These are phyloP conservation scores for Hypoxylon sp. DNA, from an alignment of 2,329 filamentous ascomycete species.

Conservation along the genomic window DNA sequence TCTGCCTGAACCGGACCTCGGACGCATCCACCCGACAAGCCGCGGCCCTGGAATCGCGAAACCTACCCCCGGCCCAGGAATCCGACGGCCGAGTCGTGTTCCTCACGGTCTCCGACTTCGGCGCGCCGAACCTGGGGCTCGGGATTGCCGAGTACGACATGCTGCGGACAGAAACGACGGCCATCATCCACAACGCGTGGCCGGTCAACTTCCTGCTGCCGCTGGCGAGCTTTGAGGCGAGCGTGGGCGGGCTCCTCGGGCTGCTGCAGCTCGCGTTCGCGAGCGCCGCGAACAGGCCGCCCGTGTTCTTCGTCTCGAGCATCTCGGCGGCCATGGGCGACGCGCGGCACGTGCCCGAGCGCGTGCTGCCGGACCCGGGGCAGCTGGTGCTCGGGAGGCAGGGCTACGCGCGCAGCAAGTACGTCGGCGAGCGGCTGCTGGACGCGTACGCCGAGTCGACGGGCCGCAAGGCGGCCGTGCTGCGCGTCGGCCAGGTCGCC, in stretches of 20 bases:
- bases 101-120: slow-evolving; percentile 30
- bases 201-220: slow-evolving; percentile 42
- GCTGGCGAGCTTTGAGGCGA: slow-evolving; percentile 37
- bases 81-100: slow-evolving; percentile 33
- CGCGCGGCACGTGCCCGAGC: slow-evolving; percentile 33
- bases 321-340: slow-evolving; percentile 38
- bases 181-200: slow-evolving; percentile 41
- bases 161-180: slow-evolving; percentile 31
- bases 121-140: slow-evolving; percentile 36
- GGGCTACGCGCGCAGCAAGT: slow-evolving; percentile 45
- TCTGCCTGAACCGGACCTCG: slow-evolving; percentile 30
- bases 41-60: slow-evolving; percentile 23
- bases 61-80: slow-evolving; percentile 22
- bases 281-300: slow-evolving; percentile 10
- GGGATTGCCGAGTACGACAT: slow-evolving; percentile 22
- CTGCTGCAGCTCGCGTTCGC: slow-evolving; percentile 35
- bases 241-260: slow-evolving; percentile 31
- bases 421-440: slow-evolving; percentile 42
- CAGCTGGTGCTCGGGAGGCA: slow-evolving; percentile 33
- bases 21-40: slow-evolving; percentile 26
- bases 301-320: slow-evolving; percentile 43
- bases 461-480: slow-evolving; percentile 30
- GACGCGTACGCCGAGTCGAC: slow-evolving; percentile 34
- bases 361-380: slow-evolving; percentile 25
- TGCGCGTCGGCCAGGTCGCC: slow-evolving; percentile 45